These are phyloP conservation scores for Neurospora discreta DNA, from an alignment of 495 filamentous ascomycete genomes.

Conservation along the genomic window DNA sequence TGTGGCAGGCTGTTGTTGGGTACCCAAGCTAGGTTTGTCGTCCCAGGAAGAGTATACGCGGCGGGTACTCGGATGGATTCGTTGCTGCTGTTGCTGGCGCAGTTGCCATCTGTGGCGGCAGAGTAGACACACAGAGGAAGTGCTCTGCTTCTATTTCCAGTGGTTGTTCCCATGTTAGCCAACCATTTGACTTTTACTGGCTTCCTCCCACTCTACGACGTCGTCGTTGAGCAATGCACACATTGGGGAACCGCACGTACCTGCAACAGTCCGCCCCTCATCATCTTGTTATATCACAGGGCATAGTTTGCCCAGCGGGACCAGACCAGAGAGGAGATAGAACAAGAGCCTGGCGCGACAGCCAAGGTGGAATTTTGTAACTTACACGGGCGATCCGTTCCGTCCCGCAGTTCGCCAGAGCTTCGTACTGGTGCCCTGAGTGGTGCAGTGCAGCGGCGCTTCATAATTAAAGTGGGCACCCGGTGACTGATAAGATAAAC, in stretches of 20 bases:
- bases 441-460: not conserved
- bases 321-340: not conserved
- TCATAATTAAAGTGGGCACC: not conserved
- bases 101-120: constrained; percentile 12
- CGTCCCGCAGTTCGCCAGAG: not conserved
- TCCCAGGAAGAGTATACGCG: not conserved
- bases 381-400: not conserved
- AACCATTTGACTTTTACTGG: not conserved
- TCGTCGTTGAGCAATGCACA: not conserved
- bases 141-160: constrained; percentile 13
- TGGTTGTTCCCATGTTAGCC: not conserved
- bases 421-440: not conserved
- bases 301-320: constrained; percentile 14
- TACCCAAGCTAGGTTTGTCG: not conserved
- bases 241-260: constrained; percentile 5
- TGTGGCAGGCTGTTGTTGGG: not conserved
- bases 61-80: not conserved
- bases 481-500: not conserved
- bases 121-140: constrained; percentile 16
- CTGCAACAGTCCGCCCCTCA: constrained; percentile 25
- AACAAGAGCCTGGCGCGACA: not conserved
- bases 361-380: not conserved
- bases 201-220: not conserved
- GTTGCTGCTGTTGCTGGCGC: not conserved
- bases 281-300: constrained; percentile 14